Evolutionary conservation across 2,329 filamentous ascomycete species (phyloP), one percentile per base, ranked within the genome.

Genomic region (Monilinia laxa): DNA sequence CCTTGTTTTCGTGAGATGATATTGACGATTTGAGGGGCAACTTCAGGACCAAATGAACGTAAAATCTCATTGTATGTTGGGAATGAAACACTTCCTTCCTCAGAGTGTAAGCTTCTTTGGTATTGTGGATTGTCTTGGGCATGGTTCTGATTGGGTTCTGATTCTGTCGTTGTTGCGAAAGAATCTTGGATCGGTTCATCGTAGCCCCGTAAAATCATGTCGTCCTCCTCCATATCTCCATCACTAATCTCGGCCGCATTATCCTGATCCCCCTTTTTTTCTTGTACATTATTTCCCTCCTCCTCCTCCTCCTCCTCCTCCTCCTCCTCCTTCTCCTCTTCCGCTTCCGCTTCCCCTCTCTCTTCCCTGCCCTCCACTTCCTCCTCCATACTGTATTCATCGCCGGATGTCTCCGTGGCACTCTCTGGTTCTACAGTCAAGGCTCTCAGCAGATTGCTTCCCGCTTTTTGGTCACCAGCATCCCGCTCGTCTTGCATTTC

Each of bases 401-500:
- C 72, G 9, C 69, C 71, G 10, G 73, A 73, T n/a, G 60, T 67
- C 40, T 66, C 49, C 31, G 66, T 65, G 14, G 52, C 56, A 38
- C 70, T 67, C 35, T 75, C 72, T 16, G 75, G 75, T 25, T 74
- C 69, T 12, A 71, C 73, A 6, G 76, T 75, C 7, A 78, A 74
- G 2, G 75, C 76, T 4, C 71, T 71, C 2, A 70, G 68, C 35
- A 73, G 70, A 25, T 31, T 63, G 31, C 66, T 68, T 7, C 67
- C 59, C 20, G 68, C 65, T 47, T 54, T 47, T 7, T 71, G 67
- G 54, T 77, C 65, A 38, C 82, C 81, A 52, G 77, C 75, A 79
- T 85, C 81, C 70, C 84, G 78, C 75, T 89, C 82, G 78, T 85
- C 77, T 75, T 80, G 74, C 83, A 92, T 87, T 74, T 85, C 77